Base-by-base conservation (phyloP, 2,329 filamentous ascomycete species). In the Sclerotinia sclerotiorum region DNA sequence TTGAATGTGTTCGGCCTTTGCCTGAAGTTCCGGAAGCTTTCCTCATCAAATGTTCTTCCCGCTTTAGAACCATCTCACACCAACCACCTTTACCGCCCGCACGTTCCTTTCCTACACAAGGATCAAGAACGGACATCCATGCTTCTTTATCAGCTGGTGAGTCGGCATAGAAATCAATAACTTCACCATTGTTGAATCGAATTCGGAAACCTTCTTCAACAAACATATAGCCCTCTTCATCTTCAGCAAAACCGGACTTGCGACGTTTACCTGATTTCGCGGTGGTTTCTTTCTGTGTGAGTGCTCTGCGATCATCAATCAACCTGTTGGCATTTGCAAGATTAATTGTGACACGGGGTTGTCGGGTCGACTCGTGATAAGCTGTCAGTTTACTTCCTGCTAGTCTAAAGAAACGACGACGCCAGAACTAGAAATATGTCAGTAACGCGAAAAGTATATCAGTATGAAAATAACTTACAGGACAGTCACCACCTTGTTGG, bases 191-290 rank as follows among this genome's bases (percentile, higher is more conserved):
- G 78, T 92, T 96, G 81, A 99, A 99, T 69, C 94, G 93, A 78
- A 99, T 97, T 52, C 95, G 92, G 89, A 99, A 99, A 3, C 95
- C 95, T 79, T 99, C 95, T 79, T 99, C 95, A 65, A 99, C 94
- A 79, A 99, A 99, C 91, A 97, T 97, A 83, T 99, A 99, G 54
- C 95, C 95, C 78, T 99, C 95, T 80, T 99, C 95, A 73, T 99
- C 95, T 79, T 98, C 95, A 1, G 94, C 94, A 79, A 99, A 99
- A 15, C 92, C 95, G 46, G 94, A 97, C 79, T 96, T 93, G 68
- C 95, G 90, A 55, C 95, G 90, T 74, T 88, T 89, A 68, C 93
- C 92, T 72, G 86, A 87, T 77, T 89, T 91, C 68, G 90, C 90
- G 19, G 85, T 88, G 0, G 90, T 92, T 77, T 96, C 92, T 73